phyloP scores from a whole-genome alignment of 331 rosid species.

The Dryas integrifolia region DNA sequence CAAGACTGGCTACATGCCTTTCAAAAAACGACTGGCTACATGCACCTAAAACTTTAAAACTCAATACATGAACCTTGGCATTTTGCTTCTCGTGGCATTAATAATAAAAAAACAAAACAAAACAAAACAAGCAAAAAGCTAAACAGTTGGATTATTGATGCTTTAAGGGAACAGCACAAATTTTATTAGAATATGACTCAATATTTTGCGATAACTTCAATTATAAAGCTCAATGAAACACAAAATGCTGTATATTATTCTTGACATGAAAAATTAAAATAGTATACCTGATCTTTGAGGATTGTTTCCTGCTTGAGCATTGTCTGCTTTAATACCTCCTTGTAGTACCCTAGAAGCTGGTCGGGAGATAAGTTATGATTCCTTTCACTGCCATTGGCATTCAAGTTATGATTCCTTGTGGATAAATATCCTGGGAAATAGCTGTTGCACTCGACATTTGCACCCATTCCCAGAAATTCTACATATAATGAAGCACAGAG shows the following conservation, averaged over 20 bases:
- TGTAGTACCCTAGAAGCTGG: slow-evolving; percentile 33
- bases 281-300: slow-evolving; percentile 67
- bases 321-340: slow-evolving; percentile 62
- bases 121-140: neutral
- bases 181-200: neutral
- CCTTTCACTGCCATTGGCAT: slow-evolving; percentile 37
- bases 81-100: neutral
- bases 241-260: slow-evolving; percentile 2
- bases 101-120: neutral
- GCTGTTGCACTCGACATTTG: slow-evolving; percentile 43
- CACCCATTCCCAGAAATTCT: slow-evolving; percentile 49
- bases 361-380: slow-evolving; percentile 23
- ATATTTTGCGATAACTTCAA: neutral
- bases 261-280: neutral
- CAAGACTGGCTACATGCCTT: too few relatives aligned
- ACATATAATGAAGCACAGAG: slow-evolving; percentile 23
- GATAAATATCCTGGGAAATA: slow-evolving; percentile 36
- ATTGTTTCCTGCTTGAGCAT: slow-evolving; percentile 68
- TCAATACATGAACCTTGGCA: too few relatives aligned
- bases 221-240: neutral
- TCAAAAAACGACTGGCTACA: too few relatives aligned
- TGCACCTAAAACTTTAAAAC: too few relatives aligned
- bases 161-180: neutral
- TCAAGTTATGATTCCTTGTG: slow-evolving; percentile 29
- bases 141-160: neutral